These are phyloP conservation scores for Dothistroma septosporum DNA, from an alignment of 2,329 filamentous ascomycete genomes.

Conservation along the genomic window DNA sequence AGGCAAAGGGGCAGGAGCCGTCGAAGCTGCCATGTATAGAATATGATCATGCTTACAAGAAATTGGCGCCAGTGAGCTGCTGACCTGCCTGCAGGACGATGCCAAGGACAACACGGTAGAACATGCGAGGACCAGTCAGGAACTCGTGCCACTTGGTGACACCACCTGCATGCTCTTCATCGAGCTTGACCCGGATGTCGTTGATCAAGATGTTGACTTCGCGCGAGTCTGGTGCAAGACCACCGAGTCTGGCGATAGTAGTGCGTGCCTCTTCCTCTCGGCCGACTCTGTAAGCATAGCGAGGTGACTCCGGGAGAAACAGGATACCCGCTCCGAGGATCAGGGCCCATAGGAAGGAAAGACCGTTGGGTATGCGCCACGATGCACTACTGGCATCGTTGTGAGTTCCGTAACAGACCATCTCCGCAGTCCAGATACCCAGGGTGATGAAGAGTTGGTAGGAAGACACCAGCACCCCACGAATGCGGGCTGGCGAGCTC, in stretches of 20 bases:
- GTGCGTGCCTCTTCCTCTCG: constrained; percentile 31
- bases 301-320: constrained; percentile 33
- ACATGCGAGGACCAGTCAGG: constrained; percentile 30
- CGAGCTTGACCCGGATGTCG: constrained; percentile 33
- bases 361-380: constrained; percentile 33
- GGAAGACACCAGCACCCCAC: constrained; percentile 57
- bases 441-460: constrained; percentile 47
- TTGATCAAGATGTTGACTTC: constrained; percentile 28
- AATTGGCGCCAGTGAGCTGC: constrained; percentile 43
- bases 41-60: constrained; percentile 17
- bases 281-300: constrained; percentile 31
- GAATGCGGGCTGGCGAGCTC: constrained; percentile 58
- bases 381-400: constrained; percentile 20
- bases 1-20: too few species aligned
- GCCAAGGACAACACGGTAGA: constrained; percentile 32
- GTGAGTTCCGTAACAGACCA: constrained; percentile 32
- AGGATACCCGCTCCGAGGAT: constrained; percentile 34
- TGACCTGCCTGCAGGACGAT: constrained; percentile 33
- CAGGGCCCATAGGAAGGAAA: constrained; percentile 33
- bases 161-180: constrained; percentile 27
- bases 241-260: constrained; percentile 30
- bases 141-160: constrained; percentile 29
- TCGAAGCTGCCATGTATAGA: background rate
- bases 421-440: constrained; percentile 38
- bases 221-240: constrained; percentile 25